Base-by-base conservation (phyloP, 2,329 filamentous ascomycete species). In the Cladosporium sp. region DNA sequence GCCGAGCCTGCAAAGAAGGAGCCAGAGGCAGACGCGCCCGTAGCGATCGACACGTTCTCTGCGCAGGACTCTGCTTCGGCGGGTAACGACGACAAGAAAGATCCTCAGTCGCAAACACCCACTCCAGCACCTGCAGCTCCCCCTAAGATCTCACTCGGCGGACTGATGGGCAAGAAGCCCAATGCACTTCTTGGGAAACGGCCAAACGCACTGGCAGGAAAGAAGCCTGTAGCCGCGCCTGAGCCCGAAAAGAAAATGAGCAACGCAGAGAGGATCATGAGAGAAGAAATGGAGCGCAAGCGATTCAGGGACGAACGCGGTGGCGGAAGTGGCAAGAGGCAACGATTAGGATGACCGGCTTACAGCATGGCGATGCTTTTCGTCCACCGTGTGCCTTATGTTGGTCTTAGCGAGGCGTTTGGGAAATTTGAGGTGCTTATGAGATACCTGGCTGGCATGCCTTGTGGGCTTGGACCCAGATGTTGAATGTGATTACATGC, bases 241-340 rank as follows among this genome's bases (percentile, higher is more conserved):
- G 84, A 85, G 61, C 82, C 82, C 57, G 86, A 85, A 1, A 91
- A 89, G 79, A 94, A 89, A 69, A 93, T 96, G 83, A 93, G 89
- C 67, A 90, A 95, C 70, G 88, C 87, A 3, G 91, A 93, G 74
- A 83, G 88, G 55, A 95, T 94, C 68, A 96, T 96, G 92, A 90
- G 88, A 73, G 88, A 75, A 60, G 72, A 74, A 58, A 64, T 76
- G 47, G 73, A 74, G 34, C 70, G 75, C n/a, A 75, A 74, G 51
- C 69, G 74, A 30, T 61, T 70, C 30, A 66, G 65, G 3, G 72
- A 73, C 14, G 65, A 69, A 38, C 62, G 64, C 17, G 63, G 64
- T 28, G 57, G 50, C 17, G 61, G 66, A 36, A 63, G 66, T 6
- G 57, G 60, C 5, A 71, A 70, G 57, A 65, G 64, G 55, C 64